These are phyloP conservation scores for Saturnispora sanitii DNA, from an alignment of 805 yeast genomes.

Conservation along the genomic window DNA sequence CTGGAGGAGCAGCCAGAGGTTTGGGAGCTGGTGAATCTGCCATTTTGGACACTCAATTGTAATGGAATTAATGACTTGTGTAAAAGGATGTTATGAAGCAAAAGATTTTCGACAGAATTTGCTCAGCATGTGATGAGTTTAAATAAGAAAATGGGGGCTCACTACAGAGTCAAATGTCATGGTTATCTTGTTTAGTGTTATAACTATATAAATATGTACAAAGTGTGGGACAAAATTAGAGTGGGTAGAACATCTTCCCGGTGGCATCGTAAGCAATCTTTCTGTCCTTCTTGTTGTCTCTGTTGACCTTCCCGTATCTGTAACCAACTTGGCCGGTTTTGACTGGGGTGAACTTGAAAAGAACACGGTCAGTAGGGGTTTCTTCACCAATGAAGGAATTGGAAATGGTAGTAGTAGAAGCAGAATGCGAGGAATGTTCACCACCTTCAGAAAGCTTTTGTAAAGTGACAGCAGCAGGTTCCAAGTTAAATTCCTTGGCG, in stretches of 20 bases:
- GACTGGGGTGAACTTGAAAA: slow-evolving; percentile 67
- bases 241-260: slow-evolving; percentile 41
- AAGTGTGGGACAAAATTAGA: slow-evolving; percentile 9
- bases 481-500: slow-evolving; percentile 69
- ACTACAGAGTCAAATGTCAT: too few relatives aligned
- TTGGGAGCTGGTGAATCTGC: too few relatives aligned
- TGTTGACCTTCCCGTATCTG: slow-evolving; percentile 83
- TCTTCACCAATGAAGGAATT: slow-evolving; percentile 45
- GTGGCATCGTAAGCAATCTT: slow-evolving; percentile 57
- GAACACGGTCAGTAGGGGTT: slow-evolving; percentile 57
- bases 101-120: too few relatives aligned
- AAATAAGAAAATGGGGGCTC: background rate
- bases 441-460: slow-evolving; percentile 55
- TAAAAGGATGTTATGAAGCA: too few relatives aligned
- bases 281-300: slow-evolving; percentile 86
- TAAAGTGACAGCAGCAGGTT: slow-evolving; percentile 79
- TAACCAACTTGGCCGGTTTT: slow-evolving; percentile 79
- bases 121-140: too few relatives aligned
- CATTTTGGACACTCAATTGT: too few relatives aligned
- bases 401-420: slow-evolving; percentile 19
- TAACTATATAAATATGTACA: background rate
- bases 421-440: slow-evolving; percentile 34
- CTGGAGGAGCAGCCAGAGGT: too few relatives aligned
- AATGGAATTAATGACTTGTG: too few relatives aligned
- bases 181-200: too few relatives aligned